Base-by-base conservation (phyloP, 2,329 filamentous ascomycete genomes). In the Karstenula rhodostoma region DNA sequence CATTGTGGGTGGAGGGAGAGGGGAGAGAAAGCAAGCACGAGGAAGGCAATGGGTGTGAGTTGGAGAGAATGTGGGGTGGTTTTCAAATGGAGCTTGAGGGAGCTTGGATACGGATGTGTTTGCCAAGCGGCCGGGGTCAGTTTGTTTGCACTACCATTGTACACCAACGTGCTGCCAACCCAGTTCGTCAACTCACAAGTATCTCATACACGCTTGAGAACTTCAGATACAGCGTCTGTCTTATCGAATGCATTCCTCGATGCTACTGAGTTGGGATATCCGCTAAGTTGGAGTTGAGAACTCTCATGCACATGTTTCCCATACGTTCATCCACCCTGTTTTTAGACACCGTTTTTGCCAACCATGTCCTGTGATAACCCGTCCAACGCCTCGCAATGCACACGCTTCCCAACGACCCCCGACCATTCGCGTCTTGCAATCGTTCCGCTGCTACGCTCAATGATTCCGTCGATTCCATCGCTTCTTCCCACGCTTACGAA, bases 1-100 rank as follows among this genome's bases (percentile, higher is more conserved):
- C 75, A 78, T 78, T 10, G 52, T 29, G 37, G 19, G 22, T 44
- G 5, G 22, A 23, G 27, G 12, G 40, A 42, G n/a, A 2, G 50
- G 42, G 19, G 19, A 53, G 32, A 17, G 23, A 23, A 10, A 54
- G 48, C 17, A 19, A 23, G 19, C 19, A 22, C 8, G 42, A 23
- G n/a, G 42, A 5, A 22, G 8, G 42, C 6, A 44, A 22, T 44
- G 19, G 42, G 8, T 19, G n/a, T 1, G 10, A 9, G 42, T 22
- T 7, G 19, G n/a, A 22, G 19, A 9, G 6, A 13, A 44, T 23
- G 23, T 17, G 44, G 13, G 19, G 44, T 17, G 44, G 27, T 17
- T 12, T 29, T 29, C 2, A 23, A 15, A 19, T 8, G 44, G 40
- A 44, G 42, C n/a, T 44, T 44, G 42, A 8, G 19, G 42, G 42